phyloP scores from a whole-genome alignment of 1,284 basidiomycete species.

The Trametes pubescens region DNA sequence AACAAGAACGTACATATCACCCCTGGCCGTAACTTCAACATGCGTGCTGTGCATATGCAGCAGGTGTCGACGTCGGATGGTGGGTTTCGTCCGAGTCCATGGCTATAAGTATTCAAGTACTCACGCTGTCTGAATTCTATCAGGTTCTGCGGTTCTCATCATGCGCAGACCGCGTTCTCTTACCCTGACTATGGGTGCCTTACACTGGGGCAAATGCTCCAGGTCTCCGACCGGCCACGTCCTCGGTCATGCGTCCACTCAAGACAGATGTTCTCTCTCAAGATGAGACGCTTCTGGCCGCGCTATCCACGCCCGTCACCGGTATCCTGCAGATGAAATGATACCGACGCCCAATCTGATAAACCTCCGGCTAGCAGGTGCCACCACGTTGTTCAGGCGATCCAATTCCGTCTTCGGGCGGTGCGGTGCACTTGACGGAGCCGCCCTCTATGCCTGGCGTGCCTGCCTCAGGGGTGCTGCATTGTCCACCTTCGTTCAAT shows the following conservation, averaged over 20 bases:
- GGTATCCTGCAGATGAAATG: neutral
- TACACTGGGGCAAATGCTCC: neutral
- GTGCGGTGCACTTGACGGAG: neutral
- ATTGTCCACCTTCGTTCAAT: neutral
- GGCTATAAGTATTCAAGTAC: no score
- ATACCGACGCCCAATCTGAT: neutral
- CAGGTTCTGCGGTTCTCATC: neutral
- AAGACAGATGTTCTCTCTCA: neutral
- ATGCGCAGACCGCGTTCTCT: neutral
- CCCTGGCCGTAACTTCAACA: no score
- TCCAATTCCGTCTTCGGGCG: neutral
- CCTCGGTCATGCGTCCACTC: neutral
- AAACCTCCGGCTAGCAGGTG: neutral
- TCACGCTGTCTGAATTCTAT: neutral
- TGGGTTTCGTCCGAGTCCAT: neutral
- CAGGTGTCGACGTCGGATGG: neutral
- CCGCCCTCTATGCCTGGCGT: neutral
- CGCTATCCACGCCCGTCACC: neutral
- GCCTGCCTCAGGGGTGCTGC: conserved; percentile 2
- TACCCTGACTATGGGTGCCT: neutral
- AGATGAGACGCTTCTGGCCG: neutral
- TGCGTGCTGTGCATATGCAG: no score
- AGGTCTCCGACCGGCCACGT: neutral
- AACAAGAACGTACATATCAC: no score
- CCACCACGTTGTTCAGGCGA: neutral